Base-by-base conservation (phyloP, 2,329 filamentous ascomycete species). In the Dendryphion nanum region DNA sequence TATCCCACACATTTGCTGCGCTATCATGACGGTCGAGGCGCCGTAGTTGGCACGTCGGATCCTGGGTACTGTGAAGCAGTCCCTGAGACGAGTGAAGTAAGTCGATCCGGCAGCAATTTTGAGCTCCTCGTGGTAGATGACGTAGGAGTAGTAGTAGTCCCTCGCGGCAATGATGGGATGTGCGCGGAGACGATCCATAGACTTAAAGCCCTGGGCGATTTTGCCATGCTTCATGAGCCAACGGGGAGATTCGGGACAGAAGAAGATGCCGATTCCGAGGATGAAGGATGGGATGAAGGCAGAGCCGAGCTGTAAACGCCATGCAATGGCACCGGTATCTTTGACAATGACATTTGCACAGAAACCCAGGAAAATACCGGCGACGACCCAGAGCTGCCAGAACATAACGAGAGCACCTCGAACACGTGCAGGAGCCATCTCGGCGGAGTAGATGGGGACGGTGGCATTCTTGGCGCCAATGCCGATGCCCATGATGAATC, bases 271-370 rank as follows among this genome's bases (percentile, higher is more conserved):
- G 18, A 44, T 8, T 5, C 41, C 51, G n/a, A 68, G 60, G 13
- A 65, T 39, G 20, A 69, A 53, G 12, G 66, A 59, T 5, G 66
- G 66, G 12, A 66, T 56, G 6, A 64, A 65, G n/a, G 64, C 66
- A 5, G 67, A 59, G 8, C 61, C 66, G 7, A 68, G 48, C 40
- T 63, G 55, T n/a, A 63, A 47, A 35, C 60, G 53, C 60, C 61
- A 65, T 5, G 61, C 49, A 36, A 67, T 68, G 8, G 40, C 38
- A 5, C 58, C 51, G 26, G 56, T 63, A 31, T 67, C 63, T 37
- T 63, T 63, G 43, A 75, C 73, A 6, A 70, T 71, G 15, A 75
- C 68, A 12, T 70, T 71, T 55, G 72, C 71, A 41, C 71, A 70
- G 46, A 72, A 72, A 8, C 72, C 72, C 7, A 75, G 40, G 54